Conservation (phyloP, 129 eudicot species). For the Artemisia tridentata region DNA sequence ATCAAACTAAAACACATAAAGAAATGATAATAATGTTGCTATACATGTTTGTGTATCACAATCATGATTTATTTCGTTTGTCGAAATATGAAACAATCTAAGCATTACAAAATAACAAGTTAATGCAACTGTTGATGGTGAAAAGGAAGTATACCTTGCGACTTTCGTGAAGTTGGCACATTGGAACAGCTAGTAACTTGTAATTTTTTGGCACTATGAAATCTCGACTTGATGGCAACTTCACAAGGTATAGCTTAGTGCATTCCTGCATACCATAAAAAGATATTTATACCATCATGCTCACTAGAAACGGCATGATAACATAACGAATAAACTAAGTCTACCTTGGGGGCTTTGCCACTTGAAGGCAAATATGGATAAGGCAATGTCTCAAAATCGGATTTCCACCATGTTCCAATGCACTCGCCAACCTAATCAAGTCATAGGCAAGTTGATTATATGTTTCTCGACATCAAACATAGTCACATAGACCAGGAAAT, state of each 20-base stretch:
- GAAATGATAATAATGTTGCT: too few species aligned
- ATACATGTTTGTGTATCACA: too few species aligned
- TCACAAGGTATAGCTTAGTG: slow-evolving; percentile 73
- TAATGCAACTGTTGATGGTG: background rate
- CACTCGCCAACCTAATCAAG: slow-evolving; percentile 73
- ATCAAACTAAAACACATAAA: too few species aligned
- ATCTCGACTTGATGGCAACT: slow-evolving; percentile 57
- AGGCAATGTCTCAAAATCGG: slow-evolving; percentile 58
- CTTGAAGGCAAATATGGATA: slow-evolving; percentile 68
- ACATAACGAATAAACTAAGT: background rate
- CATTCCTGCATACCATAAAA: slow-evolving; percentile 56
- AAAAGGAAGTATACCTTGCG: slow-evolving; percentile 47
- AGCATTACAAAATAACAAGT: background rate
- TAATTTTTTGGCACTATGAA: slow-evolving; percentile 63
- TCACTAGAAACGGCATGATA: background rate
- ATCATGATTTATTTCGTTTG: too few species aligned
- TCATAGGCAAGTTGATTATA: background rate
- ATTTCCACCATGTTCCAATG: slow-evolving; percentile 85
- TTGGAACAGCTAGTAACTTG: slow-evolving; percentile 68
- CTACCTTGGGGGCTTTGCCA: slow-evolving; percentile 64
- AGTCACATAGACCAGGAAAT: background rate
- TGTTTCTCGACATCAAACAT: background rate
- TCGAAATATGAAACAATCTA: background rate
- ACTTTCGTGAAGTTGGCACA: slow-evolving; percentile 69
- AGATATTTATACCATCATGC: background rate